Evolutionary conservation across 192 early-diverging fungal species (phyloP).

Genomic region (Podochytrium sp.): DNA sequence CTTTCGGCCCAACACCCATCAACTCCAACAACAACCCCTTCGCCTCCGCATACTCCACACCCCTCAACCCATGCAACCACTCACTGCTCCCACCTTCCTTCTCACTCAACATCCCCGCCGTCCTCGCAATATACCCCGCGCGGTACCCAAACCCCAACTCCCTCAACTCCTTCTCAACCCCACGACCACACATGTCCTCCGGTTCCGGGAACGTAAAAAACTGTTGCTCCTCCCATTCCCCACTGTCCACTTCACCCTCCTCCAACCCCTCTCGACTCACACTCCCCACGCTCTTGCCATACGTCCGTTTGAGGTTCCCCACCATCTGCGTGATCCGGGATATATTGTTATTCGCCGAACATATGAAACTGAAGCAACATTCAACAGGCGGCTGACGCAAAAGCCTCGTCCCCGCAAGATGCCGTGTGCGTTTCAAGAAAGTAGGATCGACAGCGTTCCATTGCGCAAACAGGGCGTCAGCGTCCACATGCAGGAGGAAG

Average conservation of each 20-base stretch:
- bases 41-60: conserved; percentile 56
- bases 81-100: conserved; percentile 50
- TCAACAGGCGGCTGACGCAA: conserved; percentile 80
- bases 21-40: conserved; percentile 70
- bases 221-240: background rate
- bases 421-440: background rate
- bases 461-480: background rate
- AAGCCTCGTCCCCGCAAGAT: conserved; percentile 18
- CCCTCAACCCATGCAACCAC: conserved; percentile 71
- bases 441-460: conserved; percentile 58
- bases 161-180: conserved; percentile 69
- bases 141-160: conserved; percentile 92
- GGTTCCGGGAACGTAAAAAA: conserved; percentile 73
- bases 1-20: conserved; percentile 90
- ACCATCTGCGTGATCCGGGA: conserved; percentile 86
- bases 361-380: conserved; percentile 89
- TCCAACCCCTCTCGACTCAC: background rate
- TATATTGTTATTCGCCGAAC: conserved; percentile 95
- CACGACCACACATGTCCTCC: conserved; percentile 50
- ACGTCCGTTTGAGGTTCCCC: conserved; percentile 4
- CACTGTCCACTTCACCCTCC: background rate
- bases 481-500: conserved; percentile 63
- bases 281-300: background rate
- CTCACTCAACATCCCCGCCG: conserved; percentile 60
- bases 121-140: conserved; percentile 85